Conservation (phyloP, 208 protist species). For the Crithidia acanthocephali region DNA sequence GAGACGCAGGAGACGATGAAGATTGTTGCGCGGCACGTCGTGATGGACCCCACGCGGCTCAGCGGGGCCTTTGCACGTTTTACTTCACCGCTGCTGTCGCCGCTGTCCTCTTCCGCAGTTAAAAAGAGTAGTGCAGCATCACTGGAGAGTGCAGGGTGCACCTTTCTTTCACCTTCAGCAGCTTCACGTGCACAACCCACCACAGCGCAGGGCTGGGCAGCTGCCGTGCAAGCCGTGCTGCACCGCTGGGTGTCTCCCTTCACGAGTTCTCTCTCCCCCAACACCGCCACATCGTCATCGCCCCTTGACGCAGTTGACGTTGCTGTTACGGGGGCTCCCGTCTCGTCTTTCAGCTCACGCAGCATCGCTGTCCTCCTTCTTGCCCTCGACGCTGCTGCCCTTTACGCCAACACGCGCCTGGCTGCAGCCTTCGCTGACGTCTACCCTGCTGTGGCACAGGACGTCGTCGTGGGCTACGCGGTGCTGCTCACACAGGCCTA, state of each 20-base stretch:
- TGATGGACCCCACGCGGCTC: conserved; percentile 32
- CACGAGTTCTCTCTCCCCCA: background rate
- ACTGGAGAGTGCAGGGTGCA: background rate
- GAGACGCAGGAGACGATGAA: conserved; percentile 43
- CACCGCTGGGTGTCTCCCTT: background rate
- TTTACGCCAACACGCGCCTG: conserved; percentile 52
- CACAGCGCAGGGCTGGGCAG: background rate
- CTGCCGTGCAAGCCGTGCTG: conserved; percentile 3
- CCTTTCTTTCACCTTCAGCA: background rate
- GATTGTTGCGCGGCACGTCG: conserved; percentile 26
- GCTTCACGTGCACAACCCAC: too few species aligned
- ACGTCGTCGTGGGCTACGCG: conserved; percentile 37
- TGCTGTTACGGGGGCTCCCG: background rate
- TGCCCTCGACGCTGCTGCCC: conserved; percentile 34
- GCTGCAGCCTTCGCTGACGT: conserved; percentile 20
- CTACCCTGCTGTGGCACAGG: conserved; percentile 13
- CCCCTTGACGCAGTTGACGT: background rate
- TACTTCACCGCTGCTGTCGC: conserved; percentile 22
- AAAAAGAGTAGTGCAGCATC: background rate
- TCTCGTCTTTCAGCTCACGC: conserved; percentile 1
- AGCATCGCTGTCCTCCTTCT: conserved; percentile 16
- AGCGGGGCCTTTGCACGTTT: conserved; percentile 40
- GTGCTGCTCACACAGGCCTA: conserved; percentile 35
- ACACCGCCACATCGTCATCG: background rate
- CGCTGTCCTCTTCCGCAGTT: background rate